Conservation (phyloP, 2,329 filamentous ascomycete species). For the Phaeosphaeria sp. region DNA sequence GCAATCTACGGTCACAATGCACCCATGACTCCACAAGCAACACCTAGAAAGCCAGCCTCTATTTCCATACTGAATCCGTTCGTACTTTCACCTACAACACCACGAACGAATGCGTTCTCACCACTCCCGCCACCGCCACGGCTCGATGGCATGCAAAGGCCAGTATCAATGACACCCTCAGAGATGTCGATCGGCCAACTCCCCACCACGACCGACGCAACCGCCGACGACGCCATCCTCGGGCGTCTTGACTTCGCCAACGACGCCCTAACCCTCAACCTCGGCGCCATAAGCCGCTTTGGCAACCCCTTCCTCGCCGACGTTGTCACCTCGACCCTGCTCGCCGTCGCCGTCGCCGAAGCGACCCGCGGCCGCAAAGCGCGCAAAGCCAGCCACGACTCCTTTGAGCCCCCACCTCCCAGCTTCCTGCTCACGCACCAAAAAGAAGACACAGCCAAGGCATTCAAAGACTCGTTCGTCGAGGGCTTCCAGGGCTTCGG, state of each 20-base stretch:
- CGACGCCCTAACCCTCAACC: conserved; percentile 53
- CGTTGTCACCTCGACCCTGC: conserved; percentile 50
- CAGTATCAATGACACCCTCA: conserved; percentile 40
- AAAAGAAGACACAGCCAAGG: conserved; percentile 34
- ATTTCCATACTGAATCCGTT: conserved; percentile 49
- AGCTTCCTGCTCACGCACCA: conserved; percentile 28
- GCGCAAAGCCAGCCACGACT: conserved; percentile 25
- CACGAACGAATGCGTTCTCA: conserved; percentile 39
- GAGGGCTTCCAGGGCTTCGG: conserved; percentile 43
- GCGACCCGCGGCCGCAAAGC: conserved; percentile 39
- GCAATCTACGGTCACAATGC: conserved; percentile 48
- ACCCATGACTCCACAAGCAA: conserved; percentile 44
- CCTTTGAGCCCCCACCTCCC: conserved; percentile 42
- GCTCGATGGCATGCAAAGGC: conserved; percentile 27
- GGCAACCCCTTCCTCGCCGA: conserved; percentile 56
- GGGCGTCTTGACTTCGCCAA: conserved; percentile 53
- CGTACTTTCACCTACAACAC: conserved; percentile 44
- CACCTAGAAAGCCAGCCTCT: conserved; percentile 33
- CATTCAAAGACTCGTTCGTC: conserved; percentile 38
- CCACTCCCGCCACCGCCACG: conserved; percentile 39
- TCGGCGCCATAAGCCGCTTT: conserved; percentile 51
- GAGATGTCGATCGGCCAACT: conserved; percentile 43
- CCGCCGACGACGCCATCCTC: conserved; percentile 48
- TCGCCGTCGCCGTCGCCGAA: conserved; percentile 56
- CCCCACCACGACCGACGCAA: conserved; percentile 44